Evolutionary conservation across 768 basidiomycete genomes (phyloP).

Genomic region (Candolleomyces efflorescens): DNA sequence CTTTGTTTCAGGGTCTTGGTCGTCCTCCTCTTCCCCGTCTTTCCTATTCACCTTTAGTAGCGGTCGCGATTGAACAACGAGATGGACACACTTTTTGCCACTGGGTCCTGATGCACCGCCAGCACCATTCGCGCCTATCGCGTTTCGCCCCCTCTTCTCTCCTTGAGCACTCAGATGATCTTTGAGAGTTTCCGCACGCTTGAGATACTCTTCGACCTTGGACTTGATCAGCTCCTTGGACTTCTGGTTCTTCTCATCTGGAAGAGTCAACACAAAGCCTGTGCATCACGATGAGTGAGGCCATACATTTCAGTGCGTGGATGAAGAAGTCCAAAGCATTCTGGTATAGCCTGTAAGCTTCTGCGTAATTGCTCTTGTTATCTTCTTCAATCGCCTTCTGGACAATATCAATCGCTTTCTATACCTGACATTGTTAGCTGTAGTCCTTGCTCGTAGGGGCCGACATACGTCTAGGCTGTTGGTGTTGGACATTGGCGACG

Average conservation of each 20-base stretch:
- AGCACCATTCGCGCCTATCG: slow-evolving; percentile 44
- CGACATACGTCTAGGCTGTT: slow-evolving; percentile 45
- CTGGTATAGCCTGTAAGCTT: slow-evolving; percentile 93
- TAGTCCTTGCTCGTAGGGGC: neutral
- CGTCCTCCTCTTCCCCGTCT: slow-evolving; percentile 57
- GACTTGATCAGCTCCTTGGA: slow-evolving; percentile 79
- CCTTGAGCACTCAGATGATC: slow-evolving; percentile 64
- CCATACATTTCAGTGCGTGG: slow-evolving; percentile 89
- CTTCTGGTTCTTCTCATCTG: slow-evolving; percentile 79
- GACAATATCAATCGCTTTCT: slow-evolving; percentile 82
- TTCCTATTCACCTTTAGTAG: slow-evolving; percentile 27
- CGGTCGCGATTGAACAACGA: neutral
- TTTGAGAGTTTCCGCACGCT: slow-evolving; percentile 89
- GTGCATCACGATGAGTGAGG: neutral
- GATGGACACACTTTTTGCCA: slow-evolving; percentile 41
- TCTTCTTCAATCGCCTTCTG: slow-evolving; percentile 93
- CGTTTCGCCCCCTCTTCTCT: slow-evolving; percentile 55
- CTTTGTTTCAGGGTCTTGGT: slow-evolving; percentile 89
- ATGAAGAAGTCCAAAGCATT: slow-evolving; percentile 98
- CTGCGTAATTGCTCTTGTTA: slow-evolving; percentile 86
- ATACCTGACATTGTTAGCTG: slow-evolving; percentile 4
- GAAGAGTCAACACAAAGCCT: neutral
- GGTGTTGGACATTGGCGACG: slow-evolving; percentile 34
- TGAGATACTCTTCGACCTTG: slow-evolving; percentile 90
- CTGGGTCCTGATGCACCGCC: slow-evolving; percentile 33